Percentiles rank a stretch among this genome's conserved stretches.
Conservation (phyloP, 306 rosid species). For the Prosopis cineraria region DNA sequence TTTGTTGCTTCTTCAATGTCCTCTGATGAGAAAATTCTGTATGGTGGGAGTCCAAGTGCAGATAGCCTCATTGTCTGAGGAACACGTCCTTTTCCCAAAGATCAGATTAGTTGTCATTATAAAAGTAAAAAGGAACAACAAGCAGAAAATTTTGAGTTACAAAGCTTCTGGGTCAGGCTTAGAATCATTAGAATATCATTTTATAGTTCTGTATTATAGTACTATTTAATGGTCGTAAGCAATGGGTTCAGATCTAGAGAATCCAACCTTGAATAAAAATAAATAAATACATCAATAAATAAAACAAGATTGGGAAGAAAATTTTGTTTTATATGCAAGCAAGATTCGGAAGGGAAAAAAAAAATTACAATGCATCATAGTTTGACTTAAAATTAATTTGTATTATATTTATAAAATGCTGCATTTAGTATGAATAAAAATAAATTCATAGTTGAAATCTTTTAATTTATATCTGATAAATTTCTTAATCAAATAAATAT, state of each 20-base stretch:
- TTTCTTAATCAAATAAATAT: not conserved
- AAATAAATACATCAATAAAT: not conserved
- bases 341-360: not conserved
- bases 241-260: not conserved
- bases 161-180: not conserved
- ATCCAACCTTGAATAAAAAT: not conserved
- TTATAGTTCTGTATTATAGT: too few relatives aligned
- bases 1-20: conserved; percentile 86
- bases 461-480: not conserved
- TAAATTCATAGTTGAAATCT: not conserved
- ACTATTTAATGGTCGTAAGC: too few relatives aligned
- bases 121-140: not conserved
- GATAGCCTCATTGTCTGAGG: conserved; percentile 53
- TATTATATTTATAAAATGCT: not conserved
- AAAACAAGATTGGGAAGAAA: too few relatives aligned
- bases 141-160: too few relatives aligned
- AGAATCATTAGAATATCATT: too few relatives aligned
- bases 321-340: not conserved
- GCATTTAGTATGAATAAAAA: not conserved
- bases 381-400: not conserved
- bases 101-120: not conserved
- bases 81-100: conserved; percentile 47
- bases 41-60: conserved; percentile 63
- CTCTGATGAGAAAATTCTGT: conserved; percentile 65
- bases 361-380: not conserved